Evolutionary conservation across 202 grass and related monocot species (phyloP).

Genomic region (Zizania palustris): DNA sequence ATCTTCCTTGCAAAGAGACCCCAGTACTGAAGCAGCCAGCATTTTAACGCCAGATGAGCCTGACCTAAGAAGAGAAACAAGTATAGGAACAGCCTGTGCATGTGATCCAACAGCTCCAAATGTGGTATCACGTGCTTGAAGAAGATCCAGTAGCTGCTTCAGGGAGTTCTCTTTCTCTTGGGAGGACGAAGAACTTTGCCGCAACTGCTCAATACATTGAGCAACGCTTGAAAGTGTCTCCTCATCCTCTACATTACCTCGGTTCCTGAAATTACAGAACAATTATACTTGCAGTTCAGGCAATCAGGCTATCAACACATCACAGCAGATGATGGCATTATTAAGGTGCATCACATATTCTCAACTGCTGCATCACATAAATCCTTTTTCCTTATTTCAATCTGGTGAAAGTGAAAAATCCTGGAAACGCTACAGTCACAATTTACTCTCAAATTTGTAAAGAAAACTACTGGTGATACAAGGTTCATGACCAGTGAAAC

Average conservation of each 20-base stretch:
- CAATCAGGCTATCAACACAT: not conserved
- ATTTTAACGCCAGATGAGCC: conserved; percentile 86
- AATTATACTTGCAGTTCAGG: conserved; percentile 23
- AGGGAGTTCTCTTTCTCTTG: conserved; percentile 94
- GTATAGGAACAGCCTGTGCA: conserved; percentile 89
- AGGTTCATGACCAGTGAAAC: conserved; percentile 17
- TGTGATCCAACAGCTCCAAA: conserved; percentile 92
- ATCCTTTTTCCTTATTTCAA: not conserved
- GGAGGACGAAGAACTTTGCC: conserved; percentile 73
- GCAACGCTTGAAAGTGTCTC: conserved; percentile 95
- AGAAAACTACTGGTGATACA: not conserved
- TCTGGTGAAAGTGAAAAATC: not conserved
- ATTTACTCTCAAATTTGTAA: conserved; percentile 5
- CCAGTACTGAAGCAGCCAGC: conserved; percentile 84
- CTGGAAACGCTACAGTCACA: not conserved
- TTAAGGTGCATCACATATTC: conserved; percentile 23
- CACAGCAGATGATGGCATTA: conserved; percentile 10
- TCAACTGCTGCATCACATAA: not conserved
- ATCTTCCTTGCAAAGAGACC: conserved; percentile 99
- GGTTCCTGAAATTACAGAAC: conserved; percentile 57
- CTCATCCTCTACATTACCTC: conserved; percentile 84
- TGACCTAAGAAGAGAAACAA: conserved; percentile 96
- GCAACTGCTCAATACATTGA: conserved; percentile 95
- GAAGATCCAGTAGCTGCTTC: conserved; percentile 89
- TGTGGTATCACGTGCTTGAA: conserved; percentile 94